A percentile compares a stretch with the other conserved stretches of the same genome.
Evolutionary conservation across 345 rosid genomes (phyloP).

Genomic region (Camelina hispida): DNA sequence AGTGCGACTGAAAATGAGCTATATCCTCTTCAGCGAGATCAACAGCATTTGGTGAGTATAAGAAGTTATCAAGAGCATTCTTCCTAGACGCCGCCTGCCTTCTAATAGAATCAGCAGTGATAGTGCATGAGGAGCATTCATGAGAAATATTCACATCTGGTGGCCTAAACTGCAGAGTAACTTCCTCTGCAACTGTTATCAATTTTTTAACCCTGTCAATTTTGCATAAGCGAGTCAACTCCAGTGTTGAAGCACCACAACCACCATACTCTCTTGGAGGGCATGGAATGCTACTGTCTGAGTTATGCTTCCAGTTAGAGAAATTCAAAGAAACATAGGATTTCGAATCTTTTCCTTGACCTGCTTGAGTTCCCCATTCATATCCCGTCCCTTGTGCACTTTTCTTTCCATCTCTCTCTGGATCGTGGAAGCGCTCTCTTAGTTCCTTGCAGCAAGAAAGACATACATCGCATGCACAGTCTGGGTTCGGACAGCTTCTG

Average conservation of each 20-base stretch:
- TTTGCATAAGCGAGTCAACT: conserved; percentile 55
- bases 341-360: too few relatives aligned
- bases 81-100: conserved; percentile 58
- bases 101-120: conserved; percentile 37
- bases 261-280: conserved; percentile 68
- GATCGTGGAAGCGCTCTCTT: conserved; percentile 45
- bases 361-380: background rate
- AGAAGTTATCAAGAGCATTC: conserved; percentile 58
- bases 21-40: conserved; percentile 53
- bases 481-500: conserved; percentile 52
- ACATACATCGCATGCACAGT: conserved; percentile 61
- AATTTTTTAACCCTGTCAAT: conserved; percentile 50
- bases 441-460: conserved; percentile 65
- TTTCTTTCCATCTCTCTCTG: conserved; percentile 1
- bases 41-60: conserved; percentile 64
- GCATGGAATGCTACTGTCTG: conserved; percentile 62
- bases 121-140: conserved; percentile 54
- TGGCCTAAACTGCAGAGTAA: conserved; percentile 44
- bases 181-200: conserved; percentile 56
- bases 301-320: conserved; percentile 54
- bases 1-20: conserved; percentile 74
- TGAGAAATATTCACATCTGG: conserved; percentile 44
- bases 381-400: background rate
- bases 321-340: background rate
- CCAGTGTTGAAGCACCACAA: conserved; percentile 59